Evolutionary conservation across 805 yeast genomes (phyloP), one percentile per base, ranked within the genome.

Genomic region (Lipomyces yamadae): DNA sequence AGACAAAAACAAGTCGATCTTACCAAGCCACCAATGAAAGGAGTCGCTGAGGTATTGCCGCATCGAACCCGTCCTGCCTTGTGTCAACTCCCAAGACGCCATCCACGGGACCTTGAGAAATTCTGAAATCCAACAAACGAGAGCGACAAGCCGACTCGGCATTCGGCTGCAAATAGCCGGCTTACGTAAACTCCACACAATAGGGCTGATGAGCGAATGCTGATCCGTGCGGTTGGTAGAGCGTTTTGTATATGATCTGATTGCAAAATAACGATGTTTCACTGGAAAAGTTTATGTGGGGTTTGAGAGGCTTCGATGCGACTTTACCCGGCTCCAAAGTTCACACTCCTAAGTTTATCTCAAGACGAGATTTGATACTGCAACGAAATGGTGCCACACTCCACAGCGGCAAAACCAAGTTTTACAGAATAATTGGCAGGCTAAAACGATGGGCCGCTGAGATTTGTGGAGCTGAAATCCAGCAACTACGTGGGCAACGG

Each of bases 61-160:
- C 48, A 42, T 42, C 29, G 18, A 7, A 7, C 18, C 48, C 24
- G n/a, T 42, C 48, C 48, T 24, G 15, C 24, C 24, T 7, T 15
- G 48, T 15, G 4, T 42, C 48, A 42, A 42, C 24, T 42, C 48
- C 15, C 48, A 6, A 7, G 48, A 42, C 48, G 48, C 48, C 48
- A 42, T 42, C 48, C 48, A 24, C 48, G 18, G 39, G 39, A 8
- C 13, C 15, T 13, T 37, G 15, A 37, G 29, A 42, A 42, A 42
- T 42, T 42, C 18, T 42, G 15, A 42, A 42, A 42, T 42, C 24
- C 48, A 15, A 42, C 48, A 42, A 15, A 42, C n/a, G 48, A 42
- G 48, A 42, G 18, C 48, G 48, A 11, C 48, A 42, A 42, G 48
- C 48, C 48, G 48, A 15, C 48, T 42, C 48, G 48, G 48, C 48